Evolutionary conservation across 176 grass and related monocot genomes (phyloP), one percentile per base, ranked within the genome.

Genomic region (Ensete ventricosum): DNA sequence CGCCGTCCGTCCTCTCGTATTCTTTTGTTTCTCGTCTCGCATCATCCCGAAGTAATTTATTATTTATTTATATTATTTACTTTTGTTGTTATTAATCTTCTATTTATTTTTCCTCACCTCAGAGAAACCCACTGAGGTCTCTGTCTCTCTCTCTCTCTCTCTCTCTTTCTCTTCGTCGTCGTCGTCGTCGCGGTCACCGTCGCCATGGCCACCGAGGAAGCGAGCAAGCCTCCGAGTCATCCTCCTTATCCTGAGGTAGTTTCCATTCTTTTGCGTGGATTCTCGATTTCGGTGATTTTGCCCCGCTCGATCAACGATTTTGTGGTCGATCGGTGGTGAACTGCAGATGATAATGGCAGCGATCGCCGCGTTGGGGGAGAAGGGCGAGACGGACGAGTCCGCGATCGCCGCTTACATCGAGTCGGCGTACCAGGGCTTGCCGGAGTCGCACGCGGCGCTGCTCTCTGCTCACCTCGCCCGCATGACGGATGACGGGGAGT

Each of bases 321-420:
- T 43, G 34, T 43, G 34, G 4, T 43, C 4, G 34, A 43, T 43
- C 34, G 68, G 69, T 16, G 3, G 13, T 21, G 24, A 51, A 22
- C 43, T n/a, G 71, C 75, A 96, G 93, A 86, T 96, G 93, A 96
- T 96, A 17, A 54, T 96, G 43, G 80, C 80, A 57, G 89, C 93
- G 9, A 81, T 92, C 55, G 82, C 84, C 16, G 71, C 81, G 26
- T 73, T 96, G 48, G 73, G 54, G 60, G 77, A 84, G 60, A 75
- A 82, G 59, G 73, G 16, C 54, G 85, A 85, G 9, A 86, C 89
- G 2, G 88, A 63, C 77, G 92, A 96, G 80, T 54, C 79, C 75
- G 89, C 83, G 16, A 96, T 96, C 63, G 82, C 89, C 52, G 68
- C 68, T 75, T 82, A 88, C 89, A 88, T 96, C 76, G 85, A 86